Evolutionary conservation across 495 filamentous ascomycete species (phyloP).

Genomic region (Cercophora sp.): DNA sequence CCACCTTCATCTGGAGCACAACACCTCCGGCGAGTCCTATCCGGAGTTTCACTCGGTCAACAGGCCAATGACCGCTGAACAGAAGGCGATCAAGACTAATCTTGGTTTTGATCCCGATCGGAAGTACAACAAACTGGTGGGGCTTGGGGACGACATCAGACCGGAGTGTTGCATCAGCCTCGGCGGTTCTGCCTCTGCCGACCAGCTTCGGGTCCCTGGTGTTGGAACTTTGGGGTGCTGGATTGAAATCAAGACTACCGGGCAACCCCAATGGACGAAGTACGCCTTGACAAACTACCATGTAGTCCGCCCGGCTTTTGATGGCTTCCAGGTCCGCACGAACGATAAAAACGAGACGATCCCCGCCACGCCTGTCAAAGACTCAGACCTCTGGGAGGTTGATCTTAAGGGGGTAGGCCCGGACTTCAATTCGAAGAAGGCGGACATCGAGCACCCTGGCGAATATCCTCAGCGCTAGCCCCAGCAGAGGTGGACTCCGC

Average conservation of each 20-base stretch:
- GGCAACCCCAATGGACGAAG: background rate
- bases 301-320: background rate
- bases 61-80: background rate
- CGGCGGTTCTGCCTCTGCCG: background rate
- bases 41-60: background rate
- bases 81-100: background rate
- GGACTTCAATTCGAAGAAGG: too few relatives aligned
- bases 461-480: too few relatives aligned
- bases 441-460: too few relatives aligned
- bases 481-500: too few relatives aligned
- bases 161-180: background rate
- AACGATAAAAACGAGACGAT: too few relatives aligned
- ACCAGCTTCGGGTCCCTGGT: too few relatives aligned
- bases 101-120: background rate
- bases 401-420: too few relatives aligned
- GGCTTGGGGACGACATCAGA: background rate
- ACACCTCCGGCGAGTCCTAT: background rate
- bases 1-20: background rate
- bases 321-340: background rate
- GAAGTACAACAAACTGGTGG: background rate
- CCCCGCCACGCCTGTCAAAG: too few relatives aligned
- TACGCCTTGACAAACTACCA: background rate
- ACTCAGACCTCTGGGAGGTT: too few relatives aligned
- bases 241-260: background rate
- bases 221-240: conserved; percentile 1